Evolutionary conservation across 1,139 yeast species (phyloP).

Genomic region (Scheffersomyces insectosa): DNA sequence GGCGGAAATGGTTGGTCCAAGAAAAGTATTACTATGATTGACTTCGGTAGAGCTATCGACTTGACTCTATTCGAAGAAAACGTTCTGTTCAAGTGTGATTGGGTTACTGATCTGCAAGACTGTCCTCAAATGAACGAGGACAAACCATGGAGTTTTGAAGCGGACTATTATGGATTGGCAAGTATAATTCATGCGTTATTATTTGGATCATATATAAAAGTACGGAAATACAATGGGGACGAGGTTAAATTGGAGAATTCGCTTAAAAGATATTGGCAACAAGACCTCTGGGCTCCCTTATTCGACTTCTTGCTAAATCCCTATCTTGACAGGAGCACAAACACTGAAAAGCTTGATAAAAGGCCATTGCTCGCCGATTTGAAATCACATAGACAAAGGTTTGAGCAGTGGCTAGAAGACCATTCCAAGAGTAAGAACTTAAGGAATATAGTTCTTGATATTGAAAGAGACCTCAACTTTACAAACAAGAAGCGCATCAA

Average conservation of each 20-base stretch:
- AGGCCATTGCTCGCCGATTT: slow-evolving; percentile 46
- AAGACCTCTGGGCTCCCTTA: slow-evolving; percentile 66
- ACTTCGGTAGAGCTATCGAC: slow-evolving; percentile 84
- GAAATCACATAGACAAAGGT: slow-evolving; percentile 30
- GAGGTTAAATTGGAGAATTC: slow-evolving; percentile 39
- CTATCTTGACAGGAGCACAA: slow-evolving; percentile 14
- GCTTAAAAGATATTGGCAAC: slow-evolving; percentile 79
- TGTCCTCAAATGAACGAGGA: slow-evolving; percentile 71
- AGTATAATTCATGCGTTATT: slow-evolving; percentile 71
- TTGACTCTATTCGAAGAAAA: slow-evolving; percentile 50
- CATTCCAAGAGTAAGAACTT: slow-evolving; percentile 18
- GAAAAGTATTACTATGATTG: slow-evolving; percentile 68
- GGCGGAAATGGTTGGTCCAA: slow-evolving; percentile 50
- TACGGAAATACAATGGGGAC: slow-evolving; percentile 25
- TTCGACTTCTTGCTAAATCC: slow-evolving; percentile 71
- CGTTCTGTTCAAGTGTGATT: slow-evolving; percentile 58
- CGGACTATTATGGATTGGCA: slow-evolving; percentile 86
- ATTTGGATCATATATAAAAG: slow-evolving; percentile 64
- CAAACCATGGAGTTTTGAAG: slow-evolving; percentile 74
- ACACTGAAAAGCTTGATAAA: slow-evolving; percentile 9
- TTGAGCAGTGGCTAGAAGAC: slow-evolving; percentile 48
- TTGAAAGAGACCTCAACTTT: slow-evolving; percentile 23
- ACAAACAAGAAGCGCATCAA: slow-evolving; percentile 11
- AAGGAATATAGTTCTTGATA: slow-evolving; percentile 16
- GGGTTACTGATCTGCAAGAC: slow-evolving; percentile 72